Evolutionary conservation across 768 basidiomycete species (phyloP).

Genomic region (Auriscalpium microsporum): DNA sequence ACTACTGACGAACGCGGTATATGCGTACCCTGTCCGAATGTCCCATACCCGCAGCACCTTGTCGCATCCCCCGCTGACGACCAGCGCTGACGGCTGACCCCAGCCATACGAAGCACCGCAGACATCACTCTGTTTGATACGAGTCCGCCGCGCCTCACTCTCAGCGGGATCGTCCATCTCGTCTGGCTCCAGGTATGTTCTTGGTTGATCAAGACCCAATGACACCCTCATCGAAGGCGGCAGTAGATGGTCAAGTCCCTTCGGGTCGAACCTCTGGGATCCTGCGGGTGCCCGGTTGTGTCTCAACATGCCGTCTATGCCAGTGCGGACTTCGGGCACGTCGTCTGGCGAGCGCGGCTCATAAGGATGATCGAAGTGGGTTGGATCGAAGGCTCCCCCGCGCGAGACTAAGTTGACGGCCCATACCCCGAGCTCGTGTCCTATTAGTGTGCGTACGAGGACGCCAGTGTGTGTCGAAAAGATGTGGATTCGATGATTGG

Average conservation of each 20-base stretch:
- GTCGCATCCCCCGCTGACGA: slow-evolving; percentile 92
- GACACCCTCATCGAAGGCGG: slow-evolving; percentile 38
- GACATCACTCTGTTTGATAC: slow-evolving; percentile 29
- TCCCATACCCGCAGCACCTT: slow-evolving; percentile 89
- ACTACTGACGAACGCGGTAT: not conserved
- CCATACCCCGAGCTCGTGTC: slow-evolving; percentile 92
- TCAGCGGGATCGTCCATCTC: not conserved
- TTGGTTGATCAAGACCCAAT: slow-evolving; percentile 33
- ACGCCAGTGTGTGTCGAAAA: slow-evolving; percentile 77
- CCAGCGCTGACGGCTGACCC: slow-evolving; percentile 76
- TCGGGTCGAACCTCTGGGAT: slow-evolving; percentile 3
- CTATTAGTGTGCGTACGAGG: slow-evolving; percentile 66
- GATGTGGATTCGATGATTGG: slow-evolving; percentile 76
- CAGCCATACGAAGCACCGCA: slow-evolving; percentile 75
- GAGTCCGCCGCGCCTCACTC: slow-evolving; percentile 3
- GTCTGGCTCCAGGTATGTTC: slow-evolving; percentile 17
- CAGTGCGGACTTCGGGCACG: slow-evolving; percentile 7
- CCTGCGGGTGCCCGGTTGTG: slow-evolving; percentile 13
- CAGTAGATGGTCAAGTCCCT: slow-evolving; percentile 21
- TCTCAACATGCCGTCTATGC: not conserved
- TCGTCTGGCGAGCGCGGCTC: not conserved
- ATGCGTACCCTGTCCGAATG: slow-evolving; percentile 68
- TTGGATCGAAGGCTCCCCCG: slow-evolving; percentile 34
- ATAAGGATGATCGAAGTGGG: slow-evolving; percentile 1
- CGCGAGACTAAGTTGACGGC: slow-evolving; percentile 70